phyloP scores from a whole-genome alignment of 2,329 filamentous ascomycete genomes.

The Epichloe typhina region DNA sequence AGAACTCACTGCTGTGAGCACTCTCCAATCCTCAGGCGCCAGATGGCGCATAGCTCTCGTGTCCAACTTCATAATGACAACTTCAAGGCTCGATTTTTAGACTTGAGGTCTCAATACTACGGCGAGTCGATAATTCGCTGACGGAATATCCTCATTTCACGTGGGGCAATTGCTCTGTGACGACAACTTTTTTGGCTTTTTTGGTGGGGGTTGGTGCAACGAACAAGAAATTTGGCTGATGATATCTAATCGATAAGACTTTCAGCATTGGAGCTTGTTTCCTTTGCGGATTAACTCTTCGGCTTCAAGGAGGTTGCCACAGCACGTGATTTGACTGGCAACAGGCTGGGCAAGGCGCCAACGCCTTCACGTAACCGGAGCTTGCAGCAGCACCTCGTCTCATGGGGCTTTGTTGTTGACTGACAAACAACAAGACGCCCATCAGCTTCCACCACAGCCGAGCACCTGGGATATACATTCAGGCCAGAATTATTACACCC shows the following conservation, averaged over 20 bases:
- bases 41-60: constrained; percentile 89
- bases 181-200: constrained; percentile 8
- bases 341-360: constrained; percentile 24
- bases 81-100: background rate
- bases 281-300: constrained; percentile 6
- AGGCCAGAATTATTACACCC: background rate
- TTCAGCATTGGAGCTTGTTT: background rate
- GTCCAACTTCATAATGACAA: constrained; percentile 72
- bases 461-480: background rate
- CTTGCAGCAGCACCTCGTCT: constrained; percentile 11
- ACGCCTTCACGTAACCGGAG: constrained; percentile 32
- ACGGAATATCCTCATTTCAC: background rate
- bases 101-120: background rate
- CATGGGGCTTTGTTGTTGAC: constrained; percentile 18
- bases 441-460: background rate
- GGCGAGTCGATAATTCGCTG: background rate
- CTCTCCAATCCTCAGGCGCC: constrained; percentile 84
- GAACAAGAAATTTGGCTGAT: constrained; percentile 15
- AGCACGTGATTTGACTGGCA: constrained; percentile 20
- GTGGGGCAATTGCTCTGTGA: background rate
- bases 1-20: constrained; percentile 69
- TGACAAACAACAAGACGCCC: constrained; percentile 20
- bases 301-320: background rate
- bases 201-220: constrained; percentile 9
- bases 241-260: constrained; percentile 20